phyloP scores from a whole-genome alignment of 2,329 filamentous ascomycete species.

The Paecilomyces fulvus region DNA sequence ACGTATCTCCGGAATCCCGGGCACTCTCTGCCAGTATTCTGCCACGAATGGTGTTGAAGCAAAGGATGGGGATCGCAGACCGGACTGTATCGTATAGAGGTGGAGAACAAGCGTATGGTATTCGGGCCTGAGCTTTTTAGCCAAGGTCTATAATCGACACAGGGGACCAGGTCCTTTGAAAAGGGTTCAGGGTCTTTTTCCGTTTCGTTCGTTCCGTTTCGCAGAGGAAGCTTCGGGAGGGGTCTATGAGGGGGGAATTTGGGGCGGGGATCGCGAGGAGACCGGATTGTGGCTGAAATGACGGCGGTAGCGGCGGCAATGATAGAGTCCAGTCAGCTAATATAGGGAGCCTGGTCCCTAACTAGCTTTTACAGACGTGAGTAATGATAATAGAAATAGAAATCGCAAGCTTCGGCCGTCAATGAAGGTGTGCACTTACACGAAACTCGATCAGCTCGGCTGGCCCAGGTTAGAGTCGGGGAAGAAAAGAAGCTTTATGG shows the following conservation, averaged over 20 bases:
- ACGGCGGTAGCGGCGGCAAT: constrained; percentile 6
- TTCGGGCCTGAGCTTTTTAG: neutral
- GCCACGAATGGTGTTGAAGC: neutral
- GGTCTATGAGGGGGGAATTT: neutral
- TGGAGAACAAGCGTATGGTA: neutral
- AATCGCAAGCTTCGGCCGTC: neutral
- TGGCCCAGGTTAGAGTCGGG: neutral
- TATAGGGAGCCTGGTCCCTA: too few species aligned
- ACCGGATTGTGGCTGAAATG: constrained; percentile 6
- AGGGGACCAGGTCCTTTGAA: neutral
- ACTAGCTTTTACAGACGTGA: neutral
- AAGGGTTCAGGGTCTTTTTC: neutral
- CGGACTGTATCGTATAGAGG: neutral
- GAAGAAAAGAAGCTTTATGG: neutral
- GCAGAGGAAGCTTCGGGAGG: constrained; percentile 1
- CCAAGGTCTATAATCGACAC: neutral
- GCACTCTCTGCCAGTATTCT: neutral
- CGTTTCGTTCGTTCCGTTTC: neutral
- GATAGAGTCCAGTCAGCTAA: neutral
- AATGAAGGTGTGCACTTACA: neutral
- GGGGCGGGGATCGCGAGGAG: neutral
- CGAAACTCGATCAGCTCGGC: neutral
- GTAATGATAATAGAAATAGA: neutral
- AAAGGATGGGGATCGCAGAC: neutral
- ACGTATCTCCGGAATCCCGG: neutral